phyloP scores from a whole-genome alignment of 768 basidiomycete species.

The Lyophyllum decastes region DNA sequence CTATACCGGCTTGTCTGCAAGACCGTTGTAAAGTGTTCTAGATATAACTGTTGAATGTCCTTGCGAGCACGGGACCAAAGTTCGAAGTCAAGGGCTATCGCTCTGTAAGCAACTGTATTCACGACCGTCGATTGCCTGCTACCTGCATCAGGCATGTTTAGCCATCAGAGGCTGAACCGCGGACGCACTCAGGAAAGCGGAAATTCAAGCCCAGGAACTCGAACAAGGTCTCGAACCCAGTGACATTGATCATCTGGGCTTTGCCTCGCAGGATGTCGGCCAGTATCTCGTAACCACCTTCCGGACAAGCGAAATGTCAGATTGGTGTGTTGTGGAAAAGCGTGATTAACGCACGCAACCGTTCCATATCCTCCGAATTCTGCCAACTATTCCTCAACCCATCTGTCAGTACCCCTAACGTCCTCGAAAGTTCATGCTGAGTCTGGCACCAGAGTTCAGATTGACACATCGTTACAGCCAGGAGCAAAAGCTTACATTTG shows the following conservation, averaged over 20 bases:
- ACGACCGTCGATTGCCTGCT: constrained; percentile 77
- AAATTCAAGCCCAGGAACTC: constrained; percentile 87
- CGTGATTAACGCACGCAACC: constrained; percentile 58
- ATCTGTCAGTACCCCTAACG: constrained; percentile 73
- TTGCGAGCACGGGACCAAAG: constrained; percentile 76
- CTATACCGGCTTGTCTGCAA: constrained; percentile 71
- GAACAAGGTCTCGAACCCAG: constrained; percentile 80
- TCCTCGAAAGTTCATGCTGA: constrained; percentile 72
- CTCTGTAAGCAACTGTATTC: constrained; percentile 79
- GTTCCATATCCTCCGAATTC: constrained; percentile 94
- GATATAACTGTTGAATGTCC: constrained; percentile 77
- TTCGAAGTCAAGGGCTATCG: constrained; percentile 87
- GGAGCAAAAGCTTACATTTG: constrained; percentile 71
- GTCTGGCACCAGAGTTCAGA: constrained; percentile 44
- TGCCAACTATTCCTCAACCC: constrained; percentile 86
- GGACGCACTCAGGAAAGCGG: constrained; percentile 71
- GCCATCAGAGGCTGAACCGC: not conserved
- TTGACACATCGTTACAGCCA: constrained; percentile 48
- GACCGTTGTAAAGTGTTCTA: constrained; percentile 82
- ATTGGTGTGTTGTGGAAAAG: not conserved
- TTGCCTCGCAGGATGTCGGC: constrained; percentile 74
- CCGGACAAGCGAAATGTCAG: not conserved
- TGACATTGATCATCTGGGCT: constrained; percentile 73
- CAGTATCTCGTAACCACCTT: constrained; percentile 89
- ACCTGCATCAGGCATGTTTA: not conserved